Percentiles rank a stretch among this genome's conserved stretches.
These are phyloP conservation scores for Cryptosporidium felis DNA, from an alignment of 169 alveolate genomes.

Conservation along the genomic window DNA sequence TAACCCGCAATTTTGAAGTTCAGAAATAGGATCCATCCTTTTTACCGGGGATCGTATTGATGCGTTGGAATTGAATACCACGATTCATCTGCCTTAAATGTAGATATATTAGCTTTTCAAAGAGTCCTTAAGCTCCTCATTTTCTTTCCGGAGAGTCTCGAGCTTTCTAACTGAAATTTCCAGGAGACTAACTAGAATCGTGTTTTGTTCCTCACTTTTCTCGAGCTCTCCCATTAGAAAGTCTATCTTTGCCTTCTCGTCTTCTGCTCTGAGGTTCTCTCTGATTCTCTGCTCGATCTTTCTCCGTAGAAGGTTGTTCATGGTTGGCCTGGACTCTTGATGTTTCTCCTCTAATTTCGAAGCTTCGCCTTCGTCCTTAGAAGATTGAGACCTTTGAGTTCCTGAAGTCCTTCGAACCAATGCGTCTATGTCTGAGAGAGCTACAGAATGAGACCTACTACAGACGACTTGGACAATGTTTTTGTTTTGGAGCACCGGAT, in stretches of 20 bases:
- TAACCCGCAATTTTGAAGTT: no score
- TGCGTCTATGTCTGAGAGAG: conserved; percentile 48
- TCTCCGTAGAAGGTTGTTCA: not conserved
- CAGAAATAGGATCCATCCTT: no score
- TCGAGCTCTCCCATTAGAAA: conserved; percentile 22
- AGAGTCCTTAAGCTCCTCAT: conserved; percentile 8
- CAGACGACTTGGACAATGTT: conserved; percentile 59
- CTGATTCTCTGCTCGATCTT: conserved; percentile 2
- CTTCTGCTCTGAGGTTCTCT: not conserved
- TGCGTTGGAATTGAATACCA: no score
- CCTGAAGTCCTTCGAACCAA: not conserved
- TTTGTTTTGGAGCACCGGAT: conserved; percentile 47
- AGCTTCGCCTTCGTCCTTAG: not conserved
- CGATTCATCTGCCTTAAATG: no score
- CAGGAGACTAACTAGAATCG: conserved; percentile 10
- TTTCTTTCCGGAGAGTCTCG: conserved; percentile 37
- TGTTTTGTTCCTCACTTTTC: conserved; percentile 25
- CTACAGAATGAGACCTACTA: conserved; percentile 47
- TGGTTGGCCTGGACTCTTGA: not conserved
- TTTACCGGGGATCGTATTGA: no score
- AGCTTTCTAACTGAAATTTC: conserved; percentile 41
- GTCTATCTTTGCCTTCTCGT: conserved; percentile 24
- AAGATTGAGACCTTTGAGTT: not conserved
- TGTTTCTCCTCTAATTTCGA: conserved; percentile 7
- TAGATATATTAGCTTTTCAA: no score